Evolutionary conservation across 768 basidiomycete species (phyloP).

Genomic region (Tylopilus sp.): DNA sequence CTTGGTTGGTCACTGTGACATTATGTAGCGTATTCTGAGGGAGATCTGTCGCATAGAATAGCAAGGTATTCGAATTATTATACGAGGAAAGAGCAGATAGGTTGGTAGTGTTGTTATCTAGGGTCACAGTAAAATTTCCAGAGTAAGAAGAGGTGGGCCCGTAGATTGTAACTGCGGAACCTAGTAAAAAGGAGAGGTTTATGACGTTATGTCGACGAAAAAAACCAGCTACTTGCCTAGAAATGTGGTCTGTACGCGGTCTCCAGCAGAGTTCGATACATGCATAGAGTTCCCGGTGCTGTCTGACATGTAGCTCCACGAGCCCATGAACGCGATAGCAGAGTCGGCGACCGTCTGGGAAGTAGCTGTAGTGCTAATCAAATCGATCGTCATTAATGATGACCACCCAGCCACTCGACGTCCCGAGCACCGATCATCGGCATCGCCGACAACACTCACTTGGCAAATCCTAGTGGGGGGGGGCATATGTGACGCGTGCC

Average conservation of each 20-base stretch:
- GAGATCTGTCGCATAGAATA: slow-evolving; percentile 64
- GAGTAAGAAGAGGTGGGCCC: slow-evolving; percentile 58
- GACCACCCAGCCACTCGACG: slow-evolving; percentile 1
- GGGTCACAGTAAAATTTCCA: slow-evolving; percentile 57
- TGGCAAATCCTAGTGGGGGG: slow-evolving; percentile 28
- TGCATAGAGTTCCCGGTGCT: slow-evolving; percentile 29
- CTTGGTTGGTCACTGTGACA: slow-evolving; percentile 54
- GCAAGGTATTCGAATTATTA: slow-evolving; percentile 46
- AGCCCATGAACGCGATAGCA: slow-evolving; percentile 48
- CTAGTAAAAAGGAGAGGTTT: slow-evolving; percentile 33
- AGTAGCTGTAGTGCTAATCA: slow-evolving; percentile 34
- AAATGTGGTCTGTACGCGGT: slow-evolving; percentile 43
- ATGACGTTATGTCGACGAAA: background rate
- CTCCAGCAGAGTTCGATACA: slow-evolving; percentile 40
- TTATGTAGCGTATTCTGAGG: slow-evolving; percentile 47
- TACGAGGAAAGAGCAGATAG: slow-evolving; percentile 55
- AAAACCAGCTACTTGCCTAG: slow-evolving; percentile 38
- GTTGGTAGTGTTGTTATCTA: slow-evolving; percentile 47
- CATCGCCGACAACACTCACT: slow-evolving; percentile 32
- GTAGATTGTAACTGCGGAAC: slow-evolving; percentile 55
- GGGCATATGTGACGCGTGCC: slow-evolving; percentile 46
- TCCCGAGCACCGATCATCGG: slow-evolving; percentile 1
- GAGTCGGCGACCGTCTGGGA: slow-evolving; percentile 42
- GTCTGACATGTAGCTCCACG: slow-evolving; percentile 47
- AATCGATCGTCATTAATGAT: slow-evolving; percentile 23